A percentile compares a stretch with the other conserved stretches of the same genome.
phyloP scores from a whole-genome alignment of 176 grass and related monocot genomes.

The Oryza glaberrima region DNA sequence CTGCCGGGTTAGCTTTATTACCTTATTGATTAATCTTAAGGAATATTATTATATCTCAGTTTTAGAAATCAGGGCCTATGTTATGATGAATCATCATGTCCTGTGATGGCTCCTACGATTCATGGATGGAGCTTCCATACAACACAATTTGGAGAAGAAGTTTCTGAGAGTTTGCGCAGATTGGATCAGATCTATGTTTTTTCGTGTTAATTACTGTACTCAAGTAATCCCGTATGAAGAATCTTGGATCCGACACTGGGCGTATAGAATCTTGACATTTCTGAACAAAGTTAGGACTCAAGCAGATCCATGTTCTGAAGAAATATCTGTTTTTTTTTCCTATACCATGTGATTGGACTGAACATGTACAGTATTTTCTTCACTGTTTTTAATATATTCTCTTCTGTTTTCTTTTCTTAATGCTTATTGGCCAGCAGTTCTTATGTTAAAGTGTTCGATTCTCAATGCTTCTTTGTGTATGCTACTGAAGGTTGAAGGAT shows the following conservation, averaged over 20 bases:
- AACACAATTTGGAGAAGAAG: not conserved
- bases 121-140: not conserved
- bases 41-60: not conserved
- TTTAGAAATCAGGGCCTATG: not conserved
- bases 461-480: not conserved
- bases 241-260: not conserved
- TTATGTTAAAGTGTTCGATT: not conserved
- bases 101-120: not conserved
- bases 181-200: not conserved
- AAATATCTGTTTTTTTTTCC: not conserved
- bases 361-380: not conserved
- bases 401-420: not conserved
- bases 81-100: not conserved
- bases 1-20: not conserved
- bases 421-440: not conserved
- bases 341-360: not conserved
- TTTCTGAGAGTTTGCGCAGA: not conserved
- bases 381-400: not conserved
- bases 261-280: constrained; percentile 4
- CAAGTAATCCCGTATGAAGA: not conserved
- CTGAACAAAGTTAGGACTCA: not conserved
- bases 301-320: not conserved
- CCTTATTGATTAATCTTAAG: not conserved
- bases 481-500: not conserved
- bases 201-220: not conserved